These are phyloP conservation scores for Cytospora chrysosperma DNA, from an alignment of 2,329 filamentous ascomycete genomes.

Conservation along the genomic window DNA sequence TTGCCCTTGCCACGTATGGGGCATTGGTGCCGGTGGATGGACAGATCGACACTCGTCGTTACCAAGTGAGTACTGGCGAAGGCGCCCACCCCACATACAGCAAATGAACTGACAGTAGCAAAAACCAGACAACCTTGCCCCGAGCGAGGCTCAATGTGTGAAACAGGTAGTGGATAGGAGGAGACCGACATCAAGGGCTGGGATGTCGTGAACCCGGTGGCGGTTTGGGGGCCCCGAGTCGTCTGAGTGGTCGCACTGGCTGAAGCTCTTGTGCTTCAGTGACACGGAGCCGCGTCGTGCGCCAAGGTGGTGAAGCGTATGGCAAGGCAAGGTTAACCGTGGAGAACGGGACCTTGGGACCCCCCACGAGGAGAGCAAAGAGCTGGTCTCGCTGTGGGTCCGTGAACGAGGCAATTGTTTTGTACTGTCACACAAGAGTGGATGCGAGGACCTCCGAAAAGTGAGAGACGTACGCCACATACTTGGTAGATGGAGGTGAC, in stretches of 20 bases:
- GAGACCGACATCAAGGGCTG: neutral
- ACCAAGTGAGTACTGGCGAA: neutral
- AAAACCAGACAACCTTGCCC: neutral
- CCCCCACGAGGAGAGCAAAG: neutral
- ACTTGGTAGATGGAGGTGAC: neutral
- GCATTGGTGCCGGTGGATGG: neutral
- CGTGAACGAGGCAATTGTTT: conserved; percentile 6
- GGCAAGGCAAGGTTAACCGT: neutral
- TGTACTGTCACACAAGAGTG: conserved; percentile 4
- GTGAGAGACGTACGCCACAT: neutral
- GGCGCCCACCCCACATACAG: neutral
- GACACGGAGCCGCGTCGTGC: conserved; percentile 4
- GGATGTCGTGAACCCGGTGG: conserved; percentile 9
- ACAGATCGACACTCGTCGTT: neutral
- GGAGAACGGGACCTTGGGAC: conserved; percentile 1
- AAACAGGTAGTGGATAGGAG: neutral
- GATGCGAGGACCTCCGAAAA: neutral
- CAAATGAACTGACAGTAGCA: conserved; percentile 2
- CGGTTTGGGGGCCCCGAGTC: conserved; percentile 6
- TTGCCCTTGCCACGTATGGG: neutral
- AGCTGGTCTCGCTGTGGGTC: neutral
- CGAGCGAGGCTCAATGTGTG: neutral
- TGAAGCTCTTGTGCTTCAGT: neutral
- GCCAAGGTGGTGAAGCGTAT: conserved; percentile 7
- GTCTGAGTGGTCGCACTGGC: neutral